Evolutionary conservation across 2,329 filamentous ascomycete species (phyloP), one percentile per base, ranked within the genome.

Genomic region (Elsinoe ampelina): DNA sequence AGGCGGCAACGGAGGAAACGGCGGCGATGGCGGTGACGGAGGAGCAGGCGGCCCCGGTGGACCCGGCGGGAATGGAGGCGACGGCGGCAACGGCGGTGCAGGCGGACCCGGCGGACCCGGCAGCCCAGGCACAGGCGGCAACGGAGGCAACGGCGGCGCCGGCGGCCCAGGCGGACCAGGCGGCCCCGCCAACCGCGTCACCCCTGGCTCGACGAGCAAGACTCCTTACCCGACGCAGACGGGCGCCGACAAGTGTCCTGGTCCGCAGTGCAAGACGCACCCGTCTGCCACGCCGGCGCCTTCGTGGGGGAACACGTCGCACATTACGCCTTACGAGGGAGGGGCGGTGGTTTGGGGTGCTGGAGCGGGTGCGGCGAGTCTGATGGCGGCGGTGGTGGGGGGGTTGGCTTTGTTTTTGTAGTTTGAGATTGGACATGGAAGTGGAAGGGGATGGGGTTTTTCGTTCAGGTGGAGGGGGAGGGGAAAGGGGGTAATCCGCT

Each of bases 141-240:
- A 60, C 30, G 63, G 51, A 5, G 48, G 58, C 19, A 45, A 58
- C 12, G 58, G 59, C 38, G 43, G 54, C 2, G 36, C 51, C 36
- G 45, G 55, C 13, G 59, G 48, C 15, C 38, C 56, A n/a, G 32
- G 51, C 8, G 47, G 57, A 17, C 26, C 35, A 17, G 57, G 57
- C 10, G 45, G 45, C 12, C 10, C 57, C 15, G 59, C 51, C 13
- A 55, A 43, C 35, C 32, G 48, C 34, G 15, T 36, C 34, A 35
- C 45, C 17, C 45, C 45, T 10, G 32, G 45, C 32, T 50, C 45
- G n/a, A 52, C 17, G 15, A 35, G 26, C 26, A 32, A 32, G 32
- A 26, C n/a, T 22, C 48, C 48, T 39, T 52, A 20, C 32, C 48
- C 48, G 3, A 39, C 48, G 1, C 22, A n/a, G 30, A 50, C 45